These are phyloP conservation scores for Globisporangium abappressorium DNA, from an alignment of 352 stramenopile species.

Conservation along the genomic window DNA sequence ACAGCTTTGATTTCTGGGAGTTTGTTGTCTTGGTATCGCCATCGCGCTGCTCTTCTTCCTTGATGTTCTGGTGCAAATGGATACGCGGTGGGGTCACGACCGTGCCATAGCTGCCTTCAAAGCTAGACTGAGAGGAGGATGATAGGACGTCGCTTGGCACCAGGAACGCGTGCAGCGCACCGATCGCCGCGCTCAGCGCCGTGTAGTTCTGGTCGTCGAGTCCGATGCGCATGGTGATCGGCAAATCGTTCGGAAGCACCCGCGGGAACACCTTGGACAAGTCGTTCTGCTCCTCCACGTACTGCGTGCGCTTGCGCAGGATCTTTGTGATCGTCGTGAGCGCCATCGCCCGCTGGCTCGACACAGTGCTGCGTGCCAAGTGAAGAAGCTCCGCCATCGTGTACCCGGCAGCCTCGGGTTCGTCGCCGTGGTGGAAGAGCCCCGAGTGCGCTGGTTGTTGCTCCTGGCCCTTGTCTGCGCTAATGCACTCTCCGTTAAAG, in stretches of 20 bases:
- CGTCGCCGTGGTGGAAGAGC: slow-evolving; percentile 78
- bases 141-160: slow-evolving; percentile 23
- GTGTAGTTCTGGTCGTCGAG: slow-evolving; percentile 72
- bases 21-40: neutral
- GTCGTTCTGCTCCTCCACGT: slow-evolving; percentile 22
- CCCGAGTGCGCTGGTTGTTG: slow-evolving; percentile 51
- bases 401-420: slow-evolving; percentile 68
- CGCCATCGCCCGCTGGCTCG: slow-evolving; percentile 68
- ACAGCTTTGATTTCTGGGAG: neutral
- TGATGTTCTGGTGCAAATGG: slow-evolving; percentile 38
- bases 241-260: slow-evolving; percentile 42
- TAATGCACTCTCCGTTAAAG: slow-evolving; percentile 46
- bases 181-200: slow-evolving; percentile 38
- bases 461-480: slow-evolving; percentile 7
- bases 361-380: slow-evolving; percentile 65
- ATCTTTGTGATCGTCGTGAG: slow-evolving; percentile 64
- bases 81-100: slow-evolving; percentile 29
- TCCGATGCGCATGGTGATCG: slow-evolving; percentile 47
- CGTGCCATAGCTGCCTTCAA: slow-evolving; percentile 30
- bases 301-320: slow-evolving; percentile 36
- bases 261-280: slow-evolving; percentile 12
- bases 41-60: slow-evolving; percentile 2
- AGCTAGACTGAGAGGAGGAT: neutral
- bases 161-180: slow-evolving; percentile 53
- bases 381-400: slow-evolving; percentile 71